Conservation (phyloP, 73 alveolate genomes). For the Tetrahymena malaccensis region DNA sequence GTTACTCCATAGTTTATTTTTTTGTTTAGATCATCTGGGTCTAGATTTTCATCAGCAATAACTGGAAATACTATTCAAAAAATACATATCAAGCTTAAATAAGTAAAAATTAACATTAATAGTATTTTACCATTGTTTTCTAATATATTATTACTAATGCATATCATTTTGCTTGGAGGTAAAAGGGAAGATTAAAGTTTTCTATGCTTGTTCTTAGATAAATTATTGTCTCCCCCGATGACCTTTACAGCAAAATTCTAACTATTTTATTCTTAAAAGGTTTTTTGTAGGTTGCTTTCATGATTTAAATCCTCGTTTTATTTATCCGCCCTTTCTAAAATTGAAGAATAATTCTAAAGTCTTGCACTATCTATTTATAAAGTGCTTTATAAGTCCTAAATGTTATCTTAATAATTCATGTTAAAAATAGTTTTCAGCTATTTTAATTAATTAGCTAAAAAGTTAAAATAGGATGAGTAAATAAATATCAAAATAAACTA, state of each 20-base stretch:
- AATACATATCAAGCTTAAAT: neutral
- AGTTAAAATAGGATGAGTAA: neutral
- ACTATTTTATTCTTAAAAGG: neutral
- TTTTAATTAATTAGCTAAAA: neutral
- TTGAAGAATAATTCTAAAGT: neutral
- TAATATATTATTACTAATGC: neutral
- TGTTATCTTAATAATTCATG: neutral
- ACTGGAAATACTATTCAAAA: neutral
- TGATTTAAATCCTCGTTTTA: neutral
- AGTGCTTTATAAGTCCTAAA: neutral
- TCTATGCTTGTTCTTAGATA: neutral
- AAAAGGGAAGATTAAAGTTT: neutral
- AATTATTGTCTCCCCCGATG: neutral
- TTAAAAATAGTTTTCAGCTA: neutral
- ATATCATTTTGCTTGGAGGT: neutral
- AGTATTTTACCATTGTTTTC: neutral
- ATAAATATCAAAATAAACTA: neutral
- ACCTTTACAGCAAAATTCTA: neutral
- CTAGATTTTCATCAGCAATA: neutral
- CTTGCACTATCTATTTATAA: neutral
- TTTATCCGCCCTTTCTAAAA: neutral
- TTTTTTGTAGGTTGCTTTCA: neutral
- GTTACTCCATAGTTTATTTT: neutral
- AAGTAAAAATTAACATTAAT: neutral
- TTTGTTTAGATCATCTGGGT: neutral